Evolutionary conservation across 2,329 filamentous ascomycete species (phyloP), one percentile per base, ranked within the genome.

Genomic region (Botrytis pseudocinerea): DNA sequence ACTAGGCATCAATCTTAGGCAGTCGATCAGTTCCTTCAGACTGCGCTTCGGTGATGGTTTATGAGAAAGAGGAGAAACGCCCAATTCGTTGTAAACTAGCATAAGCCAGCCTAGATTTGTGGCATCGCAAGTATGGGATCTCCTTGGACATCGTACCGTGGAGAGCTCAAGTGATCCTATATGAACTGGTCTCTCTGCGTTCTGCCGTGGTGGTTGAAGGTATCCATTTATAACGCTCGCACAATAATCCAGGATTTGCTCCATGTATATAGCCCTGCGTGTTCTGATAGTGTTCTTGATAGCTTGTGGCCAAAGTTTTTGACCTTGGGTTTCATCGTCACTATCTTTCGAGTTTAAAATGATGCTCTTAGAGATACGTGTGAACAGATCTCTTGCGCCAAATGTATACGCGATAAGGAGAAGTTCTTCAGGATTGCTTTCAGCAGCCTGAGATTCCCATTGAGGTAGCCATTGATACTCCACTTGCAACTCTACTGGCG

Each of bases 31-130:
- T 72, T 86, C 83, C 2, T 83, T 83, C 32, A 88, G 77, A 69
- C 85, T 87, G 22, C 82, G 75, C 1, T 81, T 80, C 14, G 81
- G 78, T 44, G 79, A 77, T 57, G 74, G 32, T 78, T 66, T 0
- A 80, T 79, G 38, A 74, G 75, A 7, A 87, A 80, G 8, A 81
- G 82, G 4, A 82, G 79, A 3, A 87, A 76, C 1, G 87, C 79
- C 60, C 70, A 87, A 80, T 75, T 87, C 85, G 69, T 84, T 84
- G 70, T 84, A 85, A 0, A 84, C 80, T n/a, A 87, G 81, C 83
- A 88, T 86, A 48, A 87, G 77, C 85, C 86, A 88, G 4, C 87
- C 87, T 0, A 88, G 80, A 70, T 86, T 87, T 0, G 83, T 83
- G 0, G 86, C 85, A 74, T 88, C 87, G 71, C 87, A 88, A 77